phyloP scores from a whole-genome alignment of 1,284 basidiomycete genomes.

The Entoloma clypeatum region DNA sequence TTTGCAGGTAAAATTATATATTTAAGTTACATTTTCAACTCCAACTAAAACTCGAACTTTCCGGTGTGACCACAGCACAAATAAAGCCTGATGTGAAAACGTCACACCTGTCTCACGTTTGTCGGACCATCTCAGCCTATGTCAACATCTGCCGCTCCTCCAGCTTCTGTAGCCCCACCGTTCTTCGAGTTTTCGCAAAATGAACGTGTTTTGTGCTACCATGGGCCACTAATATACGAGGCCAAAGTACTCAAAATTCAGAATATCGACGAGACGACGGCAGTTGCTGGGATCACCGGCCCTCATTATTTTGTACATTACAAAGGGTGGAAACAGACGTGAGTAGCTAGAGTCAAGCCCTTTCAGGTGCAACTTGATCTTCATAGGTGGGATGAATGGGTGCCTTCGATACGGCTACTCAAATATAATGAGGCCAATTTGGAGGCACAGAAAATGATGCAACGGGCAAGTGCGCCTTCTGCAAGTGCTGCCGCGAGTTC shows the following conservation, averaged over 20 bases:
- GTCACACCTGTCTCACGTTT: too few species aligned
- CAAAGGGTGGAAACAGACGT: constrained; percentile 99
- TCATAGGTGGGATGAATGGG: constrained; percentile 97
- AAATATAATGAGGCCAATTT: constrained; percentile 88
- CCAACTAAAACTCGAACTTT: too few species aligned
- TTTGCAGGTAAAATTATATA: too few species aligned
- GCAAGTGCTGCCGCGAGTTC: constrained; percentile 25
- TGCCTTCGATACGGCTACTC: constrained; percentile 77
- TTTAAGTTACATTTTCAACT: too few species aligned
- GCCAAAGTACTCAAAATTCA: constrained; percentile 89
- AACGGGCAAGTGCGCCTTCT: constrained; percentile 38
- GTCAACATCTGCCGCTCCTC: constrained; percentile 12
- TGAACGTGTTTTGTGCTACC: constrained; percentile 90
- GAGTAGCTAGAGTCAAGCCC: constrained; percentile 31
- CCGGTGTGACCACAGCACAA: too few species aligned
- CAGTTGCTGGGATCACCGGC: constrained; percentile 64
- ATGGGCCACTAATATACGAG: constrained; percentile 92
- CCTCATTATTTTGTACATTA: constrained; percentile 96
- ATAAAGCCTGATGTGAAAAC: too few species aligned
- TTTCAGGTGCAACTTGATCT: constrained; percentile 4
- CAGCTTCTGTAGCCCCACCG: constrained; percentile 7
- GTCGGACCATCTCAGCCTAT: too few species aligned
- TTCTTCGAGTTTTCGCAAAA: constrained; percentile 35
- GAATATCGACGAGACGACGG: constrained; percentile 68
- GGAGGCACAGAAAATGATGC: constrained; percentile 67